Evolutionary conservation across 2,329 filamentous ascomycete genomes (phyloP).

Genomic region (Cladosporium phlei): DNA sequence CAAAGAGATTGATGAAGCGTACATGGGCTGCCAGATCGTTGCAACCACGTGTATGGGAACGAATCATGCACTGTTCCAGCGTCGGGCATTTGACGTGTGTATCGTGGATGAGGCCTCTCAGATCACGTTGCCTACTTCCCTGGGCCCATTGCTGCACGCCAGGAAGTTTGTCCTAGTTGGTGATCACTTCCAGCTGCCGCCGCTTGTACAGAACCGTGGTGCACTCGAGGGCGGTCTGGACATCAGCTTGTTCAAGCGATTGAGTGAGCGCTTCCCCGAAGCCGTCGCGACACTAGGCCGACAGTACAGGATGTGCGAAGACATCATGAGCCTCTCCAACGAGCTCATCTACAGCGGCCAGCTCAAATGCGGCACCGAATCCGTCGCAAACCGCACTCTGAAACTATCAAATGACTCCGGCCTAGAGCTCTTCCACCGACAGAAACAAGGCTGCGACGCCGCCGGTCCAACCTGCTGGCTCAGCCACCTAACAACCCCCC

Average conservation of each 20-base stretch:
- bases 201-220: constrained; percentile 86
- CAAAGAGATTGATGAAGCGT: constrained; percentile 76
- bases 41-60: constrained; percentile 93
- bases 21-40: constrained; percentile 82
- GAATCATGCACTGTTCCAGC: constrained; percentile 80
- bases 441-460: not conserved
- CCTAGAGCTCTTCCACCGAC: constrained; percentile 32
- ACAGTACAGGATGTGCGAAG: constrained; percentile 97
- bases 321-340: constrained; percentile 93
- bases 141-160: constrained; percentile 90
- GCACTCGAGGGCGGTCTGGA: constrained; percentile 83
- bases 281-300: constrained; percentile 90
- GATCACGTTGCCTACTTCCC: constrained; percentile 89
- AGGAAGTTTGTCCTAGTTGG: constrained; percentile 91
- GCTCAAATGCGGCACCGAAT: constrained; percentile 79
- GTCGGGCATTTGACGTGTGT: constrained; percentile 92
- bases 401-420: constrained; percentile 51
- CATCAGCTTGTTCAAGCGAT: constrained; percentile 85
- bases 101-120: constrained; percentile 98
- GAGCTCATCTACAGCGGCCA: constrained; percentile 87
- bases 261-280: constrained; percentile 81
- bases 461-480: constrained; percentile 63
- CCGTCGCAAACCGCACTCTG: constrained; percentile 66
- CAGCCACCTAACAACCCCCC: constrained; percentile 62
- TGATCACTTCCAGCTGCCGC: constrained; percentile 93